Percentiles rank a stretch among this genome's conserved stretches.
phyloP scores from a whole-genome alignment of 2,329 filamentous ascomycete species.

The Neofusicoccum sp. region DNA sequence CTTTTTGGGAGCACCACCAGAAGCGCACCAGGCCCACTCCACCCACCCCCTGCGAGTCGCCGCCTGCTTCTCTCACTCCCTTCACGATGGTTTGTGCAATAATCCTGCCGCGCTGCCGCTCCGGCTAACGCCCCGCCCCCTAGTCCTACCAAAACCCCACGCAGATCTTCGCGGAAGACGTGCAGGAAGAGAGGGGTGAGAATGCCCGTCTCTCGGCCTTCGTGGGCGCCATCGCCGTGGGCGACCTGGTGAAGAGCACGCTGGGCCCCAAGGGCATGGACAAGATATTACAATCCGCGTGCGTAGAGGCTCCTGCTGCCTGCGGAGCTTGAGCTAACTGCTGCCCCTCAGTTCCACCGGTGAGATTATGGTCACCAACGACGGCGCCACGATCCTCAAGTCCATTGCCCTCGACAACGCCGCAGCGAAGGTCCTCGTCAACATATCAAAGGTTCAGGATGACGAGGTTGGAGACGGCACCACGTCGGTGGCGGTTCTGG shows the following conservation, averaged over 20 bases:
- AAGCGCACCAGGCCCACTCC: slow-evolving; percentile 15
- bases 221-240: slow-evolving; percentile 95
- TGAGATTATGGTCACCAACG: slow-evolving; percentile 98
- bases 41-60: slow-evolving; percentile 10
- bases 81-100: slow-evolving; percentile 13
- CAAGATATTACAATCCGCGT: slow-evolving; percentile 95
- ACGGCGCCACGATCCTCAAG: slow-evolving; percentile 97
- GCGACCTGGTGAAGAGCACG: slow-evolving; percentile 95
- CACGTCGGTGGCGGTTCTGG: slow-evolving; percentile 93
- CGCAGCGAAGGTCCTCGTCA: slow-evolving; percentile 95
- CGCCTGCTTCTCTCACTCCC: slow-evolving; percentile 2
- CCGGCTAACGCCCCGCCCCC: not conserved
- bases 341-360: slow-evolving; percentile 70
- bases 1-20: slow-evolving; percentile 14
- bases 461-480: slow-evolving; percentile 98
- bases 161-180: slow-evolving; percentile 97
- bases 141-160: slow-evolving; percentile 67
- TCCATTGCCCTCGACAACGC: slow-evolving; percentile 98
- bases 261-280: slow-evolving; percentile 98
- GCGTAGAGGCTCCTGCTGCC: slow-evolving; percentile 36
- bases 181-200: slow-evolving; percentile 96
- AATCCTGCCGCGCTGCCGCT: not conserved
- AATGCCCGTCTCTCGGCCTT: slow-evolving; percentile 99
- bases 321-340: slow-evolving; percentile 25
- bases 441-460: slow-evolving; percentile 99